A percentile compares a stretch with the other conserved stretches of the same genome.
These are phyloP conservation scores for Pichia cephalocereana DNA, from an alignment of 805 yeast genomes.

Conservation along the genomic window DNA sequence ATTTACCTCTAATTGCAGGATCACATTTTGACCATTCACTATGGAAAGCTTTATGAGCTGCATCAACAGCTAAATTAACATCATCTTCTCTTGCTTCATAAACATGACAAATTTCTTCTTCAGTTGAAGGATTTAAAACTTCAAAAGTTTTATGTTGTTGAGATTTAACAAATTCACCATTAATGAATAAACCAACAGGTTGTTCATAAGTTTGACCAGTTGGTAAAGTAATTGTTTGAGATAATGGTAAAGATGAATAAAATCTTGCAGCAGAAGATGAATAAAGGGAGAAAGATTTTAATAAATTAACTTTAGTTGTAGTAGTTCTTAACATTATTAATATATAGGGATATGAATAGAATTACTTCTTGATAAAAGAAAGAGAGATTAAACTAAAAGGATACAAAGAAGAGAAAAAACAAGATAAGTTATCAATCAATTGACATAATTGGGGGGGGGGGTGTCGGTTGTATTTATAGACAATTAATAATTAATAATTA, in stretches of 20 bases:
- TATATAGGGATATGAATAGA: too few relatives aligned
- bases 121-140: constrained; percentile 61
- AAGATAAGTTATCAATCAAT: too few relatives aligned
- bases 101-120: constrained; percentile 57
- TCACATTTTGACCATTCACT: constrained; percentile 57
- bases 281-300: background rate
- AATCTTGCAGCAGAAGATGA: constrained; percentile 4
- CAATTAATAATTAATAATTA: too few relatives aligned
- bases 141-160: constrained; percentile 49
- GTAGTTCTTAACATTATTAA: constrained; percentile 6
- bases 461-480: too few relatives aligned
- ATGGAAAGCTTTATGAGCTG: constrained; percentile 73
- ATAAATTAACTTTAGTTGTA: background rate
- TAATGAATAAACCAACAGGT: constrained; percentile 53
- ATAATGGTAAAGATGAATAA: constrained; percentile 16
- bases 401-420: background rate
- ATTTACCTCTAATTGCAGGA: constrained; percentile 57
- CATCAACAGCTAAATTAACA: constrained; percentile 76
- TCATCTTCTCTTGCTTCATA: constrained; percentile 74
- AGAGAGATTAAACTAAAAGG: background rate
- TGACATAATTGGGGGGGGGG: too few relatives aligned
- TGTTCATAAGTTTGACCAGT: constrained; percentile 27
- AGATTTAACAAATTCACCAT: constrained; percentile 53
- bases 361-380: background rate
- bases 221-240: constrained; percentile 26